Conservation (phyloP, 1,284 basidiomycete species). For the Pseudozyma sp. region DNA sequence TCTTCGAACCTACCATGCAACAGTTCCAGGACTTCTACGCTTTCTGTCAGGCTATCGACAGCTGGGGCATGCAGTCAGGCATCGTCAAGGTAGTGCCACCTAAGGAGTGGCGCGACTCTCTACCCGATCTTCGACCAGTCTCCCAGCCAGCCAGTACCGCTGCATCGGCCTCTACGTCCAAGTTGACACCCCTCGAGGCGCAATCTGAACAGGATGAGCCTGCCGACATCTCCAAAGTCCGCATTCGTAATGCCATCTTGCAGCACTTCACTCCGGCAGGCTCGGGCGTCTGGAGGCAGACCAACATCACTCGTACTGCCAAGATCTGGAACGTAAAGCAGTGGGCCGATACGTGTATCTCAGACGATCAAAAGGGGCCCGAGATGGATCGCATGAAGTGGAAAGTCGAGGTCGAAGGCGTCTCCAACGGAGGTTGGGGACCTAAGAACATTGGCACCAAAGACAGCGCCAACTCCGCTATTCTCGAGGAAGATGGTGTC, state of each 20-base stretch:
- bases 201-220: slow-evolving; percentile 13
- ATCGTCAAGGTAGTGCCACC: slow-evolving; percentile 68
- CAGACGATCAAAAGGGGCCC: slow-evolving; percentile 59
- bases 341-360: slow-evolving; percentile 62
- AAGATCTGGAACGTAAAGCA: slow-evolving; percentile 67
- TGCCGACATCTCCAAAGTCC: slow-evolving; percentile 53
- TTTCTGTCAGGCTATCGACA: slow-evolving; percentile 64
- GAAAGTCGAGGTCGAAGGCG: slow-evolving; percentile 56
- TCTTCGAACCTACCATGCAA: slow-evolving; percentile 67
- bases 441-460: slow-evolving; percentile 40
- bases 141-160: slow-evolving; percentile 7
- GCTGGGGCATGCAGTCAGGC: slow-evolving; percentile 66
- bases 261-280: slow-evolving; percentile 65
- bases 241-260: slow-evolving; percentile 65
- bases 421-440: slow-evolving; percentile 52
- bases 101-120: slow-evolving; percentile 59
- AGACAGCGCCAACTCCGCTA: slow-evolving; percentile 24
- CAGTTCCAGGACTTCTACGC: slow-evolving; percentile 67
- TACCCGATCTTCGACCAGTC: slow-evolving; percentile 55
- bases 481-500: slow-evolving; percentile 58
- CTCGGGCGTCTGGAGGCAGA: slow-evolving; percentile 65
- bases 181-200: not conserved
- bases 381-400: slow-evolving; percentile 63
- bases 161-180: slow-evolving; percentile 5
- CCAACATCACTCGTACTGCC: slow-evolving; percentile 62